phyloP scores from a whole-genome alignment of 2,329 filamentous ascomycete species.

The Cryphonectria carpinicola region DNA sequence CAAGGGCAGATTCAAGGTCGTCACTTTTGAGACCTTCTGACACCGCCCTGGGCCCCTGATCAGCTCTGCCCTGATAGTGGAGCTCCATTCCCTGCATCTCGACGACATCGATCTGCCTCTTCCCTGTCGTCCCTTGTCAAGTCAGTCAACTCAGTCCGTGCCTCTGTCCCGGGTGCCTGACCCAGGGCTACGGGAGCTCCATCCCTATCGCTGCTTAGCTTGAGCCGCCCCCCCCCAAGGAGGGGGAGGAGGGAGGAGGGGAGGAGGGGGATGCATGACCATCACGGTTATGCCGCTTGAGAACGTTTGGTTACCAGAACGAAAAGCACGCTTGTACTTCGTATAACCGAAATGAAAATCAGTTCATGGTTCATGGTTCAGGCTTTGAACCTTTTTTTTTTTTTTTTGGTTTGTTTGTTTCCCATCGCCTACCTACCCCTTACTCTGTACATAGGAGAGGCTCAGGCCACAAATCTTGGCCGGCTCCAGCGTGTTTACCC shows the following conservation, averaged over 20 bases:
- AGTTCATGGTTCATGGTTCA: neutral
- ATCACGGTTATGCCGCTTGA: constrained; percentile 1
- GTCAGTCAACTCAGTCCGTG: neutral
- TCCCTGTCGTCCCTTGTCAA: constrained; percentile 8
- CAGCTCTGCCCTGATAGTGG: constrained; percentile 21
- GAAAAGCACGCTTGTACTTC: neutral
- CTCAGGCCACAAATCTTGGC: neutral
- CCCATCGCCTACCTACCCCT: neutral
- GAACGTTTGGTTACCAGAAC: neutral
- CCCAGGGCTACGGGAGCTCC: constrained; percentile 9
- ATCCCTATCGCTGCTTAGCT: constrained; percentile 1
- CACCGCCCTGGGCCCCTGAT: constrained; percentile 15
- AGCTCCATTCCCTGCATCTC: constrained; percentile 7
- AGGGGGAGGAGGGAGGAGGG: neutral
- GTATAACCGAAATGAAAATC: constrained; percentile 3
- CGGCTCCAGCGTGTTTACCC: neutral
- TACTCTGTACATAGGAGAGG: neutral
- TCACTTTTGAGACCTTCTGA: constrained; percentile 13
- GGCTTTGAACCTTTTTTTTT: neutral
- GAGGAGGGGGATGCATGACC: neutral
- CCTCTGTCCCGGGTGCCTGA: constrained; percentile 4
- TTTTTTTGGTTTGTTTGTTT: neutral
- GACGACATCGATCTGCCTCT: constrained; percentile 10
- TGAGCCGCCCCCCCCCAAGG: neutral
- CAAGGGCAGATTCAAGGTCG: neutral